Percentiles rank a stretch among this genome's conserved stretches.
These are phyloP conservation scores for Annulohypoxylon truncatum DNA, from an alignment of 2,329 filamentous ascomycete genomes.

Conservation along the genomic window DNA sequence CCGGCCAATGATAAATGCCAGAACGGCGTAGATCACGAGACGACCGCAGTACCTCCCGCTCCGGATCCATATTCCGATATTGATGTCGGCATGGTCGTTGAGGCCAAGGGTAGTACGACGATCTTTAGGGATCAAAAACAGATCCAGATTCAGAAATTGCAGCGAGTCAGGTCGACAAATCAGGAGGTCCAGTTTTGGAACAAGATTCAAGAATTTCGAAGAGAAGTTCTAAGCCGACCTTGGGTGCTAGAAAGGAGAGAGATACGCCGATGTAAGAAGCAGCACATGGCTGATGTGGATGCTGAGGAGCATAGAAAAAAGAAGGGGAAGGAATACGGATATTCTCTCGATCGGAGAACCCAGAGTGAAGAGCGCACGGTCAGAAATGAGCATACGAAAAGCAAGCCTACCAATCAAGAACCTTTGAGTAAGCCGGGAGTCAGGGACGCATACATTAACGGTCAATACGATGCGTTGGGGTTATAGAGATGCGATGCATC, in stretches of 20 bases:
- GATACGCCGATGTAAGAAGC: conserved; percentile 62
- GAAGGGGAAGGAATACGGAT: conserved; percentile 32
- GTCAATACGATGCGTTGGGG: conserved; percentile 51
- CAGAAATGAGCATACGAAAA: conserved; percentile 7
- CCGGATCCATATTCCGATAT: conserved; percentile 39
- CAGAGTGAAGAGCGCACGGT: neutral
- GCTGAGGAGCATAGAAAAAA: conserved; percentile 42
- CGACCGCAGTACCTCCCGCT: conserved; percentile 4
- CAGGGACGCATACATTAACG: conserved; percentile 33
- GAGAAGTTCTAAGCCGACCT: conserved; percentile 61
- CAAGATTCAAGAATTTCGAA: conserved; percentile 62
- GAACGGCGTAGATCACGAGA: neutral
- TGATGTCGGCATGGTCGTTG: conserved; percentile 66
- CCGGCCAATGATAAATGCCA: conserved; percentile 10
- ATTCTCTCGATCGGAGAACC: conserved; percentile 5
- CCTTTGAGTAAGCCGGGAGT: conserved; percentile 34
- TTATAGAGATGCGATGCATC: conserved; percentile 40
- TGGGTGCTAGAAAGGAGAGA: conserved; percentile 66
- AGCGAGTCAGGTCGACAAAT: conserved; percentile 62
- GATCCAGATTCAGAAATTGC: conserved; percentile 64
- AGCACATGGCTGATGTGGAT: conserved; percentile 54
- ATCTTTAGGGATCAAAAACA: conserved; percentile 62
- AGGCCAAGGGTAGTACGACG: conserved; percentile 66
- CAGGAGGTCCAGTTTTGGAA: conserved; percentile 71
- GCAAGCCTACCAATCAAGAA: conserved; percentile 33